Conservation (phyloP, 352 stramenopile genomes). For the Peronospora belbahrii region DNA sequence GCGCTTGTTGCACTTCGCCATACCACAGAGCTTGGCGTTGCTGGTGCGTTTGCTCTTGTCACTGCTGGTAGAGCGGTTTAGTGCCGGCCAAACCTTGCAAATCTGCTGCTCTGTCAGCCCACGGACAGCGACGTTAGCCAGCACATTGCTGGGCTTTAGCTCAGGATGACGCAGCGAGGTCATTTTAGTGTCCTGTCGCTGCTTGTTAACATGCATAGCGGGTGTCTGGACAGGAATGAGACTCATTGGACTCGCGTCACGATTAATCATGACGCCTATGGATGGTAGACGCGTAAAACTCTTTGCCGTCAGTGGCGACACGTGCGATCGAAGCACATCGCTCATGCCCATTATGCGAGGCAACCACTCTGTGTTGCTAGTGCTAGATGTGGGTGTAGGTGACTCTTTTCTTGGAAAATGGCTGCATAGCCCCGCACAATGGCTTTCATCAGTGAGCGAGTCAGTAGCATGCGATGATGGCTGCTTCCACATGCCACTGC, state of each 20-base stretch:
- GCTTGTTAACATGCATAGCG: conserved; percentile 57
- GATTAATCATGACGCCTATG: conserved; percentile 62
- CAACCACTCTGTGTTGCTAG: conserved; percentile 27
- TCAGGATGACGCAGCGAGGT: conserved; percentile 19
- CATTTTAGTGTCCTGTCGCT: conserved; percentile 33
- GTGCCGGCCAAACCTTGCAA: conserved; percentile 19
- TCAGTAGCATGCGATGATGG: conserved; percentile 13
- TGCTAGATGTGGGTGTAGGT: not conserved
- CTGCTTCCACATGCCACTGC: conserved; percentile 24
- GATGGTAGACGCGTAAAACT: conserved; percentile 42
- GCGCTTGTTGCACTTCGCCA: conserved; percentile 66
- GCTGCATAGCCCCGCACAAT: conserved; percentile 41
- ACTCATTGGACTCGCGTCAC: conserved; percentile 32
- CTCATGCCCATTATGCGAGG: conserved; percentile 56
- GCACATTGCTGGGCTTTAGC: conserved; percentile 27
- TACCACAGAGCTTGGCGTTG: conserved; percentile 72
- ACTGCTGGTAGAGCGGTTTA: conserved; percentile 2
- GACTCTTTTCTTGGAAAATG: conserved; percentile 30
- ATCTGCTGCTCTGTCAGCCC: conserved; percentile 35
- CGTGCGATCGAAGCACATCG: conserved; percentile 44
- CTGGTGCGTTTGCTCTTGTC: conserved; percentile 36
- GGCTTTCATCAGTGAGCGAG: conserved; percentile 19
- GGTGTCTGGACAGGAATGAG: conserved; percentile 56
- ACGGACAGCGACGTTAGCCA: conserved; percentile 38
- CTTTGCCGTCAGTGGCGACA: conserved; percentile 37